Conservation (phyloP, 768 basidiomycete species). For the Pisolithus orientalis region DNA sequence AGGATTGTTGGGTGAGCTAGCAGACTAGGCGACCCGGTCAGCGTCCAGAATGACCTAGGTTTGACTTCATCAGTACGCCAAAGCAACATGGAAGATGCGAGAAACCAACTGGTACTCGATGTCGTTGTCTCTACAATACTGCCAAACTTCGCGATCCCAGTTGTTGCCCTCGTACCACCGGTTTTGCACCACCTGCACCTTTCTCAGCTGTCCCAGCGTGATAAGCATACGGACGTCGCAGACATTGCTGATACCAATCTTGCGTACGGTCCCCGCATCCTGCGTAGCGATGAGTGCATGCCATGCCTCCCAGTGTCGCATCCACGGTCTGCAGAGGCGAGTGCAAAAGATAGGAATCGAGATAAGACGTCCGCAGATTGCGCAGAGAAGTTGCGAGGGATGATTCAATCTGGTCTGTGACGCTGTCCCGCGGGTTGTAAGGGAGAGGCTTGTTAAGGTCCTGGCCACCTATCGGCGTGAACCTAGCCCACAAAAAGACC, state of each 20-base stretch:
- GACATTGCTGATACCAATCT: slow-evolving; percentile 73
- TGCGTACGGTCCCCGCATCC: slow-evolving; percentile 54
- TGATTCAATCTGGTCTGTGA: slow-evolving; percentile 52
- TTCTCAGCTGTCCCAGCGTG: slow-evolving; percentile 45
- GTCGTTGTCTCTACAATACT: slow-evolving; percentile 54
- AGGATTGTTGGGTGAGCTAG: slow-evolving; percentile 43
- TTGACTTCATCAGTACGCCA: not conserved
- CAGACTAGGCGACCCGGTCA: slow-evolving; percentile 68
- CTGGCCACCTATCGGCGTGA: slow-evolving; percentile 69
- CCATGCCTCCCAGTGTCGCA: slow-evolving; percentile 68
- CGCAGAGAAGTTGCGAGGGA: slow-evolving; percentile 61
- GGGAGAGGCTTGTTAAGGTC: slow-evolving; percentile 65
- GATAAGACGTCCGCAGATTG: slow-evolving; percentile 65
- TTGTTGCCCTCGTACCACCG: slow-evolving; percentile 78
- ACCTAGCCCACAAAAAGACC: slow-evolving; percentile 37
- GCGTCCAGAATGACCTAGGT: slow-evolving; percentile 84
- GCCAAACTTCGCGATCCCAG: slow-evolving; percentile 64
- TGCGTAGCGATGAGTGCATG: slow-evolving; percentile 52
- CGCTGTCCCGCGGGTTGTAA: slow-evolving; percentile 48
- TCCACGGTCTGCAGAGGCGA: slow-evolving; percentile 57
- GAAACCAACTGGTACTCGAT: slow-evolving; percentile 65
- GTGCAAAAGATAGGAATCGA: slow-evolving; percentile 78
- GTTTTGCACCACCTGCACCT: slow-evolving; percentile 75
- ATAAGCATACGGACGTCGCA: slow-evolving; percentile 57
- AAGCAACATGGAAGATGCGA: not conserved